Percentiles rank a stretch among this genome's conserved stretches.
Evolutionary conservation across 371 early-diverging fungal species (phyloP).

Genomic region (Mucor mucedo): DNA sequence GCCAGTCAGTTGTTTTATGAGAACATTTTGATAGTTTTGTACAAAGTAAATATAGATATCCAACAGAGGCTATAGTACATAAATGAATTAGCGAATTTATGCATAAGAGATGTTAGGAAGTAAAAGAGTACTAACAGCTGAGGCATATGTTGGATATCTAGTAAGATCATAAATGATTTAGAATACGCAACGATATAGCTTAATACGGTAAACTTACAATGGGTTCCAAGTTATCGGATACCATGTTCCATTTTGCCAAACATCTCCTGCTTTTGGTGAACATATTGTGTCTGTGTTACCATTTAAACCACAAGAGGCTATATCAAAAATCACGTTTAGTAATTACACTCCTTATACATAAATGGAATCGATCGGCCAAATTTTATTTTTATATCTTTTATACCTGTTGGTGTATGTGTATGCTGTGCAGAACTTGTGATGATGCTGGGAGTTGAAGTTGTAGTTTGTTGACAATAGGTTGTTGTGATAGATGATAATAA

Average conservation of each 20-base stretch:
- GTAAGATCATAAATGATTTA: too few species aligned
- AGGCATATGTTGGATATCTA: conserved; percentile 28
- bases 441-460: background rate
- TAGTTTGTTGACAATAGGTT: background rate
- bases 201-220: conserved; percentile 18
- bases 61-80: conserved; percentile 13
- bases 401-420: conserved; percentile 1
- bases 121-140: conserved; percentile 14
- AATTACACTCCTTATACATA: background rate
- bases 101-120: background rate
- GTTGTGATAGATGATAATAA: background rate
- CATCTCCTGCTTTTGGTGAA: conserved; percentile 29
- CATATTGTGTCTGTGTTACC: conserved; percentile 33
- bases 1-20: conserved; percentile 18
- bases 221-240: conserved; percentile 38
- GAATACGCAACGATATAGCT: background rate
- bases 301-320: conserved; percentile 22
- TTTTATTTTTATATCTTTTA: background rate
- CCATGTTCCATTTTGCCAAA: conserved; percentile 34
- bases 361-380: conserved; percentile 3
- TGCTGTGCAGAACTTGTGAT: background rate
- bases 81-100: background rate
- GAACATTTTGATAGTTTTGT: conserved; percentile 29
- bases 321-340: background rate
- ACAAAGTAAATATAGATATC: conserved; percentile 31